Base-by-base conservation (phyloP, 2,329 filamentous ascomycete species). In the Bipolaris gigantea region DNA sequence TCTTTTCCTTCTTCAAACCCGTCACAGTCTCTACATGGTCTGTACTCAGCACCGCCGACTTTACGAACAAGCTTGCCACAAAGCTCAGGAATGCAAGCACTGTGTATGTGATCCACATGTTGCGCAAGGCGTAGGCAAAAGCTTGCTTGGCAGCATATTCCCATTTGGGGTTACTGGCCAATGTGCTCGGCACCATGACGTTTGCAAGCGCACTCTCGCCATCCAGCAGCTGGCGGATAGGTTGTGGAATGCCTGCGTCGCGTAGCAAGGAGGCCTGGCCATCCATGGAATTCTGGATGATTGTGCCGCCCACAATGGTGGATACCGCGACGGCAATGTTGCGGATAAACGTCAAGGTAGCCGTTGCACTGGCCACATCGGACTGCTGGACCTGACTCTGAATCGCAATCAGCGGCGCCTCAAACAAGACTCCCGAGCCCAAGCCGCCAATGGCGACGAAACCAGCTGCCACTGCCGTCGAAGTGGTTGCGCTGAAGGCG, bases 271-370 rank as follows among this genome's bases (percentile, higher is more conserved):
- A 66, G 10, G 77, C 76, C 57, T 83, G 81, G 45, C 73, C 77
- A 58, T 85, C 75, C 85, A 91, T 89, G 43, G 81, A 78, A 59
- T 81, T 82, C 50, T 81, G 78, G 56, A 83, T 81, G 4, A 83
- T 76, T 0, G 81, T 79, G 1, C 78, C 76, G 9, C 79, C 79
- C 4, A 82, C 70, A 1, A 83, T 79, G 9, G 81, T 73, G 0
- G 77, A 80, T 33, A 81, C 75, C 0, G 79, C 73, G 0, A 78
- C 75, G 0, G 76, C 76, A 5, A 82, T 62, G 39, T 73, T 76
- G 6, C 77, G 73, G 11, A 77, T 61, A 55, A 85, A 82, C 0
- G 75, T 76, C 4, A 83, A 69, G 0, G 81, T 81, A 0, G 81
- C 78, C 0, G 81, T 84, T 0, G 82, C 82, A 0, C 78, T 77